Evolutionary conservation across 139 green algal species (phyloP).

Genomic region (Picochlorum sp.): DNA sequence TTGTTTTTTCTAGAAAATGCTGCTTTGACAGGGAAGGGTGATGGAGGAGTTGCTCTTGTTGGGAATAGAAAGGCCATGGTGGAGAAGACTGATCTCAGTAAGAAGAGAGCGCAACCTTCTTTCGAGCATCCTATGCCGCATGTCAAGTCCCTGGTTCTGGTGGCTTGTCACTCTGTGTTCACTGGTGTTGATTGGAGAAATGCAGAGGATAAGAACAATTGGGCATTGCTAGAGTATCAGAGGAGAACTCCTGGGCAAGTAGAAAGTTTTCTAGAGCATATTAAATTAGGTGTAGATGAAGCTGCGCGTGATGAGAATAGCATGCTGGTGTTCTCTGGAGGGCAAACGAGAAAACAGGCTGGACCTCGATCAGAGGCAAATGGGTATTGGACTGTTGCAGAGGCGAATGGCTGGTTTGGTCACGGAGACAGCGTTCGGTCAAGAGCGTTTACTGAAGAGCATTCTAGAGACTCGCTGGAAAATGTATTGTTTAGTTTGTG

Average conservation of each 20-base stretch:
- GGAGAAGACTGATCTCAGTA: no score
- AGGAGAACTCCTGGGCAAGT: slow-evolving; percentile 55
- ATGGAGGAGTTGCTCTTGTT: no score
- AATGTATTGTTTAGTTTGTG: slow-evolving; percentile 90
- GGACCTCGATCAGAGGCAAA: slow-evolving; percentile 64
- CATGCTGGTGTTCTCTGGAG: slow-evolving; percentile 70
- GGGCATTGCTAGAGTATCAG: slow-evolving; percentile 73
- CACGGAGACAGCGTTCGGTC: slow-evolving; percentile 23
- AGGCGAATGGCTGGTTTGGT: slow-evolving; percentile 59
- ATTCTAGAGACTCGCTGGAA: slow-evolving; percentile 83
- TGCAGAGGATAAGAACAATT: slow-evolving; percentile 37
- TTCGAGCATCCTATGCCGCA: background rate
- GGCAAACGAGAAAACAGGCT: slow-evolving; percentile 40
- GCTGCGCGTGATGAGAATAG: slow-evolving; percentile 52
- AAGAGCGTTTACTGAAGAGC: slow-evolving; percentile 46
- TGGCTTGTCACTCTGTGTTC: slow-evolving; percentile 74
- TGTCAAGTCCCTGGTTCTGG: slow-evolving; percentile 51
- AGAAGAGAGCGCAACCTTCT: no score
- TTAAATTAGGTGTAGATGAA: slow-evolving; percentile 59
- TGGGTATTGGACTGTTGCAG: slow-evolving; percentile 71
- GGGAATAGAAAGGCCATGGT: no score
- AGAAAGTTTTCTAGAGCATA: slow-evolving; percentile 77
- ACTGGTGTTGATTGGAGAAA: slow-evolving; percentile 52
- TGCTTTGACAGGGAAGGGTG: no score
- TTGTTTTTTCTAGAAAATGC: no score